Base-by-base conservation (phyloP, 2,329 filamentous ascomycete genomes). In the Bimuria novae-zelandiae region DNA sequence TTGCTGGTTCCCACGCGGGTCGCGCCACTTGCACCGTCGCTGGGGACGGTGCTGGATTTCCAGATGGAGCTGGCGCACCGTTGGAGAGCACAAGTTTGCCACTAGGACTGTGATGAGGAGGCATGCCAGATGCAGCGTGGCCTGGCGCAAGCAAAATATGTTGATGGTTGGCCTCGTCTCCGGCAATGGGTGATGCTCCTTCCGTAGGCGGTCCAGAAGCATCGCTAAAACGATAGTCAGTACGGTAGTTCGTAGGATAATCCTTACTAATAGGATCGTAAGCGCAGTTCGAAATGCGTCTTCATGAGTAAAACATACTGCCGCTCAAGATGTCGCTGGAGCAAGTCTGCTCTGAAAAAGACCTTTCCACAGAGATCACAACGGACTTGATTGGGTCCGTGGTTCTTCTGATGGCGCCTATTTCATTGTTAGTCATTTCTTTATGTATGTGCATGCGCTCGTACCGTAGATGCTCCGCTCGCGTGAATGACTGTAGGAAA, bases 381-480 rank as follows among this genome's bases (percentile, higher is more conserved):
- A 8, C 33, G 35, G 10, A 56, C 49, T 42, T 49, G 49, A 25
- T 45, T 51, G 8, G 44, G 45, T 3, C 49, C 49, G 33, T 56
- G 53, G 25, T 56, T 56, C 36, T 56, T 56, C 27, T 56, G 53
- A 16, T 56, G 53, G 17, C 52, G 52, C 16, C 51, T 53, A 19
- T 30, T 25, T 6, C 17, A 10, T 1, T n/a, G 17, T 25, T 47
- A 27, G 25, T 40, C 32, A 7, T 30, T 17, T 30, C 7, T 12
- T n/a, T 29, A 8, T 21, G 7, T 12, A 40, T 4, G n/a, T 7
- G 12, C 4, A n/a, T 33, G 7, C 14, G n/a, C 4, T 8, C 40
- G 33, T 56, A 71, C 71, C 71, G 67, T 35, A 76, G 56, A 54
- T 76, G 74, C 52, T 76, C 74, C 6, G 71, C 71, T 25, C 74